Evolutionary conservation across 1,139 yeast genomes (phyloP), one percentile per base, ranked within the genome.

Genomic region (Suhomyces bolitotheri): DNA sequence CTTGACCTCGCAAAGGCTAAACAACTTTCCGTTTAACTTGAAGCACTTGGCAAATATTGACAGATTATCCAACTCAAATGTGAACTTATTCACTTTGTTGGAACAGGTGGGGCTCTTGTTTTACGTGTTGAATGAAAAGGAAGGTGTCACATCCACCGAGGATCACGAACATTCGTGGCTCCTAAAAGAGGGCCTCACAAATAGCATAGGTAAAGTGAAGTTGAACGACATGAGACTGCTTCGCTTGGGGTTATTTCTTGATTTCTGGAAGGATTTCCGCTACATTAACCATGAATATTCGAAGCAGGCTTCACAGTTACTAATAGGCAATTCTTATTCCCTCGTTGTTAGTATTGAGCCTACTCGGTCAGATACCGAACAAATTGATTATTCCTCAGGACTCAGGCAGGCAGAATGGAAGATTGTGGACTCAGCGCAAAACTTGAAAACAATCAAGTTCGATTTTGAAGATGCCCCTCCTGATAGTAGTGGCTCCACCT

Each of bases 31-130:
- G 0, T 34, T 31, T 4, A 70, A 69, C 45, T 53, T 71, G 40
- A 57, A 57, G 30, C 64, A 62, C 37, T 54, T 71, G 39, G 66
- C 71, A 4, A 60, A 53, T 16, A 51, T 70, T 16, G 76, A 71
- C 41, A 49, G 58, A 24, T 48, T 63, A 25, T 61, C 71, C 5
- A 39, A 46, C 3, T 55, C 62, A 4, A 56, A 53, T 22, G 54
- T 55, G 12, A 69, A 69, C 41, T 50, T 66, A 33, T 64, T 67
- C 36, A 41, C 47, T 6, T 60, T 62, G 41, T 36, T 64, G 28
- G 71, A 66, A 33, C 51, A 54, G 27, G 36, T 66, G n/a, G 64
- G 64, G 1, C 46, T 58, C 24, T 44, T 65, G 6, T 50, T 69
- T 31, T 45, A 50, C 24, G 50, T 56, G 2, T 39, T 64, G 6